Evolutionary conservation across 1,284 basidiomycete genomes (phyloP).

Genomic region (Heterobasidion occidentale): DNA sequence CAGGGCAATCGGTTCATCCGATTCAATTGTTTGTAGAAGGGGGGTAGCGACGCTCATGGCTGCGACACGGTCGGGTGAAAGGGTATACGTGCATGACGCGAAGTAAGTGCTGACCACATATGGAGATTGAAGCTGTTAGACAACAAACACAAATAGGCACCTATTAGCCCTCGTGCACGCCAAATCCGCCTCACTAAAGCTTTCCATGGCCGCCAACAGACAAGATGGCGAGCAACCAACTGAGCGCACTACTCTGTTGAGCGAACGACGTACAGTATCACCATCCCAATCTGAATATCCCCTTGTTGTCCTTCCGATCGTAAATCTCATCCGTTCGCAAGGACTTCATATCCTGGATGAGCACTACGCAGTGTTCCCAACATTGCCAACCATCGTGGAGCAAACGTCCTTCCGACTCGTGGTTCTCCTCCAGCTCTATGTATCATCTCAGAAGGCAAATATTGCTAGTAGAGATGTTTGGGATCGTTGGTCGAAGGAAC

Average conservation of each 20-base stretch:
- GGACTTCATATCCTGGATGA: constrained; percentile 10
- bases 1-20: constrained; percentile 39
- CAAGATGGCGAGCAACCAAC: constrained; percentile 11
- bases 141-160: background rate
- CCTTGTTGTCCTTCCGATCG: constrained; percentile 13
- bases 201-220: constrained; percentile 1
- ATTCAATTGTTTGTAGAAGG: constrained; percentile 60
- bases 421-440: constrained; percentile 17
- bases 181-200: too few relatives aligned
- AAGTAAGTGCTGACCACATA: background rate
- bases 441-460: background rate
- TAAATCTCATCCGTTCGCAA: constrained; percentile 16
- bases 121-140: background rate
- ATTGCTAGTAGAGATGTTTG: constrained; percentile 14
- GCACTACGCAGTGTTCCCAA: constrained; percentile 1
- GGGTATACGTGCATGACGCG: constrained; percentile 3
- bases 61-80: constrained; percentile 9
- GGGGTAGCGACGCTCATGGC: constrained; percentile 51
- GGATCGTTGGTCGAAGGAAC: constrained; percentile 21
- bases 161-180: background rate
- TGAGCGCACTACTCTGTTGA: constrained; percentile 14
- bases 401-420: constrained; percentile 22
- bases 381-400: constrained; percentile 2
- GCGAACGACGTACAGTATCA: constrained; percentile 11
- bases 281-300: constrained; percentile 8